Conservation (phyloP, 495 filamentous ascomycete genomes). For the Penicillium desertorum region DNA sequence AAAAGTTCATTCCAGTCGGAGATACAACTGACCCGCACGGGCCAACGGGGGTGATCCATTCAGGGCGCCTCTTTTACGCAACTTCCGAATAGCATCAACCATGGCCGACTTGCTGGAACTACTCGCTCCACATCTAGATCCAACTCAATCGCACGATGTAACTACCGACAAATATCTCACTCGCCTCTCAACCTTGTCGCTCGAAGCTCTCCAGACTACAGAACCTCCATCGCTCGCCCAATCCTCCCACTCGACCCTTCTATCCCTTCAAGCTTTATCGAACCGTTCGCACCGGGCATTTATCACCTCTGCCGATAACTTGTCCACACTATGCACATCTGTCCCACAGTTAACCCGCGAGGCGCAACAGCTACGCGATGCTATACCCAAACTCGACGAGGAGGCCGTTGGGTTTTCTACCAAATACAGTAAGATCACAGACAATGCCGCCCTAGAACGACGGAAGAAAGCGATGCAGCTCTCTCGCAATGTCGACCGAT, state of each 20-base stretch:
- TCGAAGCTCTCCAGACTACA: constrained; percentile 66
- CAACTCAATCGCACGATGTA: constrained; percentile 39
- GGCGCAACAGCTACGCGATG: constrained; percentile 62
- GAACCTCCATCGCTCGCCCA: constrained; percentile 82
- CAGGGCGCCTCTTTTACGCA: constrained; percentile 22
- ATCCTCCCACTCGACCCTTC: constrained; percentile 74
- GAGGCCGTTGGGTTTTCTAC: constrained; percentile 76
- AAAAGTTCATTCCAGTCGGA: constrained; percentile 18
- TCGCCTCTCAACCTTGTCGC: constrained; percentile 73
- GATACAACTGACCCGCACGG: constrained; percentile 37
- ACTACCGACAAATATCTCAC: constrained; percentile 68
- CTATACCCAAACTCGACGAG: constrained; percentile 76
- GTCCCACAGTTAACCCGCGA: constrained; percentile 67
- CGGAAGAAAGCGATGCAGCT: constrained; percentile 84
- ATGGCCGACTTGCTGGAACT: constrained; percentile 79
- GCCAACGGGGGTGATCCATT: constrained; percentile 28
- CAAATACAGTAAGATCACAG: constrained; percentile 72
- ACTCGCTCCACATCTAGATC: constrained; percentile 59
- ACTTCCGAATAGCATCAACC: constrained; percentile 17
- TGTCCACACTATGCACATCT: constrained; percentile 65
- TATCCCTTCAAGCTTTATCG: constrained; percentile 84
- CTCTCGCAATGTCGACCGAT: constrained; percentile 79
- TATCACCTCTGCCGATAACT: constrained; percentile 73
- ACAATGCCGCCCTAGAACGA: constrained; percentile 71
- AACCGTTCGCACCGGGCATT: constrained; percentile 90